Percentiles rank a stretch among this genome's conserved stretches.
These are phyloP conservation scores for Teratosphaeria pseudoeucalypti DNA, from an alignment of 2,329 filamentous ascomycete species.

Conservation along the genomic window DNA sequence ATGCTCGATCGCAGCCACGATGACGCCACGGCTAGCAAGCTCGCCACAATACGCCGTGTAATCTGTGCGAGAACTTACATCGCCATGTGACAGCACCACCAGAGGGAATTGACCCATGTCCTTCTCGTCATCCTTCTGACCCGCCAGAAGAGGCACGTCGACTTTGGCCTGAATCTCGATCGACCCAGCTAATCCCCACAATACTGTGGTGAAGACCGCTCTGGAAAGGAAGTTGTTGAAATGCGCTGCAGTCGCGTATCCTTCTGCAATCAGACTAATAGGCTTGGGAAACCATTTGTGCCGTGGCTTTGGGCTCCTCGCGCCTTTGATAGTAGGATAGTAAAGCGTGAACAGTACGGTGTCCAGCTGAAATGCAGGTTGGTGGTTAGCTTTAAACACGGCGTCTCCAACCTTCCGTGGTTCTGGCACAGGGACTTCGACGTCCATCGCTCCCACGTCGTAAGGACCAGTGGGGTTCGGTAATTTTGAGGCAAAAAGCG, in stretches of 20 bases:
- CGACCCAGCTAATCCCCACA: constrained; percentile 33
- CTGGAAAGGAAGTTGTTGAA: constrained; percentile 28
- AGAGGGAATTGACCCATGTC: constrained; percentile 28
- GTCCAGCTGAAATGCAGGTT: constrained; percentile 33
- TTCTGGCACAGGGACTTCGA: constrained; percentile 31
- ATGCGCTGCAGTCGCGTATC: constrained; percentile 33
- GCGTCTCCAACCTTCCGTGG: constrained; percentile 28
- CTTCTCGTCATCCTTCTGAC: constrained; percentile 18
- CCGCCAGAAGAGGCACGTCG: constrained; percentile 31
- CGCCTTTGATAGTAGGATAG: constrained; percentile 30
- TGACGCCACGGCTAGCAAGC: constrained; percentile 35
- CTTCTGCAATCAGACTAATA: constrained; percentile 32
- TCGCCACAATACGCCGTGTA: constrained; percentile 39
- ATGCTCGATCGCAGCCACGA: constrained; percentile 40
- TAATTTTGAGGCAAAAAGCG: constrained; percentile 31
- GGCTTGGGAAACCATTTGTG: constrained; percentile 37
- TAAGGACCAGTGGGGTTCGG: constrained; percentile 33
- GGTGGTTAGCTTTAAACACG: constrained; percentile 28
- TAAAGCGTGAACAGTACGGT: constrained; percentile 37
- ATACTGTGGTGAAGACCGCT: constrained; percentile 29
- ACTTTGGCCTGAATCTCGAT: constrained; percentile 35
- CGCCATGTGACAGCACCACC: constrained; percentile 38
- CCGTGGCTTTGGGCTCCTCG: constrained; percentile 14
- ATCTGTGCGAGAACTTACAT: constrained; percentile 35
- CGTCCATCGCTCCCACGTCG: constrained; percentile 34